Evolutionary conservation across 2,329 filamentous ascomycete genomes (phyloP).

Genomic region (Alternaria sp.): DNA sequence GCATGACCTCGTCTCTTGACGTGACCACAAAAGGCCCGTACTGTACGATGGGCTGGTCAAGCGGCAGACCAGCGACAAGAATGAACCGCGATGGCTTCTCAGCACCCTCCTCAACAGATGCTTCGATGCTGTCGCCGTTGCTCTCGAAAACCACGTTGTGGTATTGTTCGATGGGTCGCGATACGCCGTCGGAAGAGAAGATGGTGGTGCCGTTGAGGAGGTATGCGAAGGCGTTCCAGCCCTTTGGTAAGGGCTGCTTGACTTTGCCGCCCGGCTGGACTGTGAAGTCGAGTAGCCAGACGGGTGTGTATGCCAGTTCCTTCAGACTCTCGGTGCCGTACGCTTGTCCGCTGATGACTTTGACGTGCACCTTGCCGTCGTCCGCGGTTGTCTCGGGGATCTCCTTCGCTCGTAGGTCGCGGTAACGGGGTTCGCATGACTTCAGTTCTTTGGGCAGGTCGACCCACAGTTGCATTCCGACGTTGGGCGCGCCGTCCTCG

Average conservation of each 20-base stretch:
- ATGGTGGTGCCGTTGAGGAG: slow-evolving; percentile 74
- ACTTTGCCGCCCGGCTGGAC: slow-evolving; percentile 80
- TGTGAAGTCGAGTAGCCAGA: slow-evolving; percentile 90
- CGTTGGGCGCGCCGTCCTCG: slow-evolving; percentile 74
- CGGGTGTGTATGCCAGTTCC: slow-evolving; percentile 92
- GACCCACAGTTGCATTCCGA: slow-evolving; percentile 95
- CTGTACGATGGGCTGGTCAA: slow-evolving; percentile 50
- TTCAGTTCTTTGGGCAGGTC: slow-evolving; percentile 85
- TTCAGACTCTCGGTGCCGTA: slow-evolving; percentile 86
- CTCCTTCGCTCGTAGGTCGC: slow-evolving; percentile 79
- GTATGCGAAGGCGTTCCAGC: slow-evolving; percentile 92
- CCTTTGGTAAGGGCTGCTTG: slow-evolving; percentile 74
- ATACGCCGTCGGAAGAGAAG: slow-evolving; percentile 54
- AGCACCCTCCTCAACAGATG: slow-evolving; percentile 70
- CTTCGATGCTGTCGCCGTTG: slow-evolving; percentile 76
- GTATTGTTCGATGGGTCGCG: slow-evolving; percentile 66
- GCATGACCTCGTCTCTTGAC: slow-evolving; percentile 44
- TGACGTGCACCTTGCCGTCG: slow-evolving; percentile 76
- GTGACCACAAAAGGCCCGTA: slow-evolving; percentile 50
- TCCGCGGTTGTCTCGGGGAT: slow-evolving; percentile 78
- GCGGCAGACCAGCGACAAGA: slow-evolving; percentile 74
- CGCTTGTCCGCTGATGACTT: slow-evolving; percentile 87
- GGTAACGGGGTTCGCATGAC: slow-evolving; percentile 87
- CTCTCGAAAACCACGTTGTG: slow-evolving; percentile 90
- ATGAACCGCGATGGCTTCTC: slow-evolving; percentile 66